Evolutionary conservation across 306 rosid species (phyloP).

Genomic region (Lathyrus aphaca): DNA sequence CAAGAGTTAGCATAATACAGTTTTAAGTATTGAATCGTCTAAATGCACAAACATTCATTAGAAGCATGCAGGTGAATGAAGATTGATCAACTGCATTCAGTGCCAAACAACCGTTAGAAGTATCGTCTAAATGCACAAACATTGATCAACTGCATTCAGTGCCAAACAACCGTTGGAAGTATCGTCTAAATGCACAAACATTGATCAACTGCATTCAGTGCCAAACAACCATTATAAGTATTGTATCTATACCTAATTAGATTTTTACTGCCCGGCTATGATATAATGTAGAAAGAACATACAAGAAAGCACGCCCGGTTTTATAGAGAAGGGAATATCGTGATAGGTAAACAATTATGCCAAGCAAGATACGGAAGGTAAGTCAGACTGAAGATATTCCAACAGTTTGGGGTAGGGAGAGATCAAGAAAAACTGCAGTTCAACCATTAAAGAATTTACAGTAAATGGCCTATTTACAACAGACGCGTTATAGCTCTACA

Average conservation of each 20-base stretch:
- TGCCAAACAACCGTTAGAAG: too few species aligned
- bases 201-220: too few species aligned
- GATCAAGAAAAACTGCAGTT: background rate
- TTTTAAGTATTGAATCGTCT: background rate
- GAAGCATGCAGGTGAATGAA: conserved; percentile 10
- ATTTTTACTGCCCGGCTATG: background rate
- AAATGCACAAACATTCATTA: background rate
- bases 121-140: too few species aligned
- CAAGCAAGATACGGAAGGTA: background rate
- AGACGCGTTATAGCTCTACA: background rate
- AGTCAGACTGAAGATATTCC: background rate
- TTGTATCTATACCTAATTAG: background rate
- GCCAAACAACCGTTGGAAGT: background rate
- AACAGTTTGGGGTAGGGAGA: background rate
- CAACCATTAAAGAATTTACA: background rate
- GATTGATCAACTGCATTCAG: background rate
- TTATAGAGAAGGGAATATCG: conserved; percentile 1
- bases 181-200: background rate
- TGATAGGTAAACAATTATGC: background rate
- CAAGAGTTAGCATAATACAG: background rate
- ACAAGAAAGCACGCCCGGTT: conserved; percentile 1
- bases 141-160: too few species aligned
- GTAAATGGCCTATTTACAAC: background rate
- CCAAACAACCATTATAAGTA: background rate
- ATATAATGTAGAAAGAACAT: background rate